These are phyloP conservation scores for Pharus latifolius DNA, from an alignment of 176 grass and related monocot species.

Conservation along the genomic window DNA sequence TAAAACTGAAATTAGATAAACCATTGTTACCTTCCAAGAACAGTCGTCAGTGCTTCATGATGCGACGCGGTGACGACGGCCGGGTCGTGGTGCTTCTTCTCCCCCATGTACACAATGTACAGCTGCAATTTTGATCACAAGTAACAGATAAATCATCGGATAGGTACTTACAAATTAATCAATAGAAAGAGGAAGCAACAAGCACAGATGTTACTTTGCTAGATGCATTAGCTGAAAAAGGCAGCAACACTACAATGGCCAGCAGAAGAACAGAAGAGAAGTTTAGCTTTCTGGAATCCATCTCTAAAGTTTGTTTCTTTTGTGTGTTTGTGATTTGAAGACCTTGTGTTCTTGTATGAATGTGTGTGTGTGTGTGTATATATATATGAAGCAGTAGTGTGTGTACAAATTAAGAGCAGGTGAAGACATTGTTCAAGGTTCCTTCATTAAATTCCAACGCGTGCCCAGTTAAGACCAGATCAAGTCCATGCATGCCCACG, in stretches of 20 bases:
- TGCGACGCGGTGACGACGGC: not conserved
- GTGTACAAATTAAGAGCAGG: too few species aligned
- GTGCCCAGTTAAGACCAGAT: too few species aligned
- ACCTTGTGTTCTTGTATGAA: not conserved
- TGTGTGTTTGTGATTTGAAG: not conserved
- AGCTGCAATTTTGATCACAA: not conserved
- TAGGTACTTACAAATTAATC: too few species aligned
- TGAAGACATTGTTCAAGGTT: too few species aligned
- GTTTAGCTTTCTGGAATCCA: not conserved
- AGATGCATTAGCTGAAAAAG: not conserved
- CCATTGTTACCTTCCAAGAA: constrained; percentile 9
- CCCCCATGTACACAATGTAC: constrained; percentile 18
- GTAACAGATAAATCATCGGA: not conserved
- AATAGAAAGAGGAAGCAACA: not conserved
- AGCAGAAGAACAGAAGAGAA: not conserved
- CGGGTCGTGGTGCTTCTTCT: constrained; percentile 15
- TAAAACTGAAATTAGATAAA: too few species aligned
- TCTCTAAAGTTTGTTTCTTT: not conserved
- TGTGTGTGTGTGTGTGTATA: not conserved
- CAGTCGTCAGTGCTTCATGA: not conserved
- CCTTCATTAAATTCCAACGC: too few species aligned
- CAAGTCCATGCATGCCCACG: too few species aligned
- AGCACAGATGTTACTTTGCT: not conserved
- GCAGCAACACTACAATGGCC: not conserved
- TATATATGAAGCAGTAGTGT: too few species aligned